Conservation (phyloP, 768 basidiomycete species). For the Leccinum subtestaceum region DNA sequence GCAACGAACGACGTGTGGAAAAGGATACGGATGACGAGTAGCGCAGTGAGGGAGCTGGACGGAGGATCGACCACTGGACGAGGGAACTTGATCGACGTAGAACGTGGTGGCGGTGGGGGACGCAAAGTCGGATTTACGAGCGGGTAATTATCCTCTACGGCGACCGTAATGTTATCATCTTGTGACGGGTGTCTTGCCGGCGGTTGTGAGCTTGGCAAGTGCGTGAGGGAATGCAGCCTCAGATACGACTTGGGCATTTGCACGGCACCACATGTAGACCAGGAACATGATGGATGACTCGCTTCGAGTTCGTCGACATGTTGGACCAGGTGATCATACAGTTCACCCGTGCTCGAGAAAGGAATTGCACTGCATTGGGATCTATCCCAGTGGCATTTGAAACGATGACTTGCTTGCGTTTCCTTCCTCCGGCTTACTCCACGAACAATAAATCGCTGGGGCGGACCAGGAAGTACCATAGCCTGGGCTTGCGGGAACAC, state of each 20-base stretch:
- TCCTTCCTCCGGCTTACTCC: constrained; percentile 76
- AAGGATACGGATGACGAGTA: constrained; percentile 80
- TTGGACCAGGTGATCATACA: constrained; percentile 71
- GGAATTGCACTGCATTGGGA: constrained; percentile 49
- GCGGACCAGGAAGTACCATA: constrained; percentile 73
- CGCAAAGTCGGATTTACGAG: constrained; percentile 61
- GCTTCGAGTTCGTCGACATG: constrained; percentile 49
- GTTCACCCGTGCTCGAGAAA: constrained; percentile 52
- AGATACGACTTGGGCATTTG: constrained; percentile 48
- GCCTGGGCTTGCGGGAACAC: constrained; percentile 87
- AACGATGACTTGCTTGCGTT: constrained; percentile 53
- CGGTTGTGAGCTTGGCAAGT: constrained; percentile 61
- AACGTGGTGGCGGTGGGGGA: constrained; percentile 68
- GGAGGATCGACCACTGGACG: constrained; percentile 63
- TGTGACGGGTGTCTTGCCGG: constrained; percentile 63
- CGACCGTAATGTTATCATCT: constrained; percentile 70
- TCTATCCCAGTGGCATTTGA: constrained; percentile 76
- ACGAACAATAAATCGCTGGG: constrained; percentile 81
- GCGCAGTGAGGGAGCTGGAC: constrained; percentile 71
- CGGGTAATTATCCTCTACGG: constrained; percentile 56
- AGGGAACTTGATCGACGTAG: constrained; percentile 55
- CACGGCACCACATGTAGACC: constrained; percentile 62
- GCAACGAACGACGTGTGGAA: constrained; percentile 79
- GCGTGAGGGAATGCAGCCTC: constrained; percentile 72
- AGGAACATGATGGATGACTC: constrained; percentile 56